These are phyloP conservation scores for Globisporangium perplexum DNA, from an alignment of 352 stramenopile species.

Conservation along the genomic window DNA sequence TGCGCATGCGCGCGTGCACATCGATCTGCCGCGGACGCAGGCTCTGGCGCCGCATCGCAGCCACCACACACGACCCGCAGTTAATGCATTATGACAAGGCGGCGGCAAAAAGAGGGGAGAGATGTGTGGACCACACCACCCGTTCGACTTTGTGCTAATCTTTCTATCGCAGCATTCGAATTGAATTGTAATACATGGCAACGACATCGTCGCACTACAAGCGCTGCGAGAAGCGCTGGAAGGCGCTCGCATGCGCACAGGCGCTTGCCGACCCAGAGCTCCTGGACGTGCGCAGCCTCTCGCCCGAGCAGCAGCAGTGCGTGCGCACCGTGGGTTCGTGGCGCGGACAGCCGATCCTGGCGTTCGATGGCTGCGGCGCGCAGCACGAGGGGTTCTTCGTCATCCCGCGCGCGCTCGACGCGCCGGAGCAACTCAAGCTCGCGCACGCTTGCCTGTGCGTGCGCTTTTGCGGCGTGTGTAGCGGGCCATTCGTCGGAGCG, in stretches of 20 bases:
- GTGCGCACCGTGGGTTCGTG: conserved; percentile 35
- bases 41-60: conserved; percentile 71
- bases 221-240: conserved; percentile 72
- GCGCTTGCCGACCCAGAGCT: conserved; percentile 25
- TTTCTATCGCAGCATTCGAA: neutral
- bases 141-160: neutral
- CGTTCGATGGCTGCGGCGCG: conserved; percentile 37
- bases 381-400: conserved; percentile 60
- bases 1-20: conserved; percentile 78
- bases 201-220: conserved; percentile 39
- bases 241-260: conserved; percentile 23
- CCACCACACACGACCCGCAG: neutral
- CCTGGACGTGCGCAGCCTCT: conserved; percentile 34
- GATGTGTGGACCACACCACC: neutral
- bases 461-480: too few species aligned
- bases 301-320: conserved; percentile 19
- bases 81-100: neutral
- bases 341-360: conserved; percentile 36
- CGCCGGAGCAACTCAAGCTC: conserved; percentile 41
- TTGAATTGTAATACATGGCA: neutral
- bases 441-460: conserved; percentile 55
- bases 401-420: conserved; percentile 51
- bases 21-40: conserved; percentile 85
- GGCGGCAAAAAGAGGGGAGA: neutral
- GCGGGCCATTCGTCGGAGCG: too few species aligned